These are phyloP conservation scores for Euphrasia confusa DNA, from an alignment of 257 asterid species.

Conservation along the genomic window DNA sequence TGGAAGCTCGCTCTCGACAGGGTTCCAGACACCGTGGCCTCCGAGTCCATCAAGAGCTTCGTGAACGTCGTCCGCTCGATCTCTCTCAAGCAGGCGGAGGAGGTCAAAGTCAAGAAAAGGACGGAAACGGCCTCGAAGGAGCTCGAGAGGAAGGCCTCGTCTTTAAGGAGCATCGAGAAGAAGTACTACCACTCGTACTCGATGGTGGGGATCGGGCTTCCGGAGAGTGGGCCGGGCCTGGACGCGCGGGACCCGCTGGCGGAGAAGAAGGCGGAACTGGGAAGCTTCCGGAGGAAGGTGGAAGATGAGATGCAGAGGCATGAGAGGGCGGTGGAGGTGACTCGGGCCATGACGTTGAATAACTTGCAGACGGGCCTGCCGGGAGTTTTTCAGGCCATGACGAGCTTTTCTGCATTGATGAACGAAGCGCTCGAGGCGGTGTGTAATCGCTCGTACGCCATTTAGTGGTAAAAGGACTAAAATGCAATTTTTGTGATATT, in stretches of 20 bases:
- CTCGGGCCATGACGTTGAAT: constrained; percentile 84
- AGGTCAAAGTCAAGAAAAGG: constrained; percentile 70
- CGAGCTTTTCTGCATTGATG: constrained; percentile 78
- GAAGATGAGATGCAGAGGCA: constrained; percentile 87
- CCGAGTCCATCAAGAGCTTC: constrained; percentile 95
- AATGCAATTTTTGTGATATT: too few species aligned
- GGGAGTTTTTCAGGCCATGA: constrained; percentile 95
- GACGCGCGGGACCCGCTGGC: constrained; percentile 89
- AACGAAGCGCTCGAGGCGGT: constrained; percentile 76
- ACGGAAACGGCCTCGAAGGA: constrained; percentile 69
- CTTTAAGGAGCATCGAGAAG: constrained; percentile 76
- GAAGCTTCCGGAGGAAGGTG: constrained; percentile 78
- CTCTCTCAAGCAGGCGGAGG: constrained; percentile 68
- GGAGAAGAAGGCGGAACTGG: constrained; percentile 83
- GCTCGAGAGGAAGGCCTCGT: constrained; percentile 82
- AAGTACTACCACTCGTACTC: constrained; percentile 81
- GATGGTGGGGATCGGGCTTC: constrained; percentile 75
- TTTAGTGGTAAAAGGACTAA: constrained; percentile 26
- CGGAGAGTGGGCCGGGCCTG: constrained; percentile 52
- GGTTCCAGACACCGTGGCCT: constrained; percentile 91
- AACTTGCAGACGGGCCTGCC: constrained; percentile 96
- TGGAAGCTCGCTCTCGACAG: constrained; percentile 92
- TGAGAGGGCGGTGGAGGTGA: constrained; percentile 83
- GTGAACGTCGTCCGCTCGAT: constrained; percentile 82
- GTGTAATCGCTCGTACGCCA: constrained; percentile 77